Base-by-base conservation (phyloP, 768 basidiomycete genomes). In the Kwoniella heveanensis region DNA sequence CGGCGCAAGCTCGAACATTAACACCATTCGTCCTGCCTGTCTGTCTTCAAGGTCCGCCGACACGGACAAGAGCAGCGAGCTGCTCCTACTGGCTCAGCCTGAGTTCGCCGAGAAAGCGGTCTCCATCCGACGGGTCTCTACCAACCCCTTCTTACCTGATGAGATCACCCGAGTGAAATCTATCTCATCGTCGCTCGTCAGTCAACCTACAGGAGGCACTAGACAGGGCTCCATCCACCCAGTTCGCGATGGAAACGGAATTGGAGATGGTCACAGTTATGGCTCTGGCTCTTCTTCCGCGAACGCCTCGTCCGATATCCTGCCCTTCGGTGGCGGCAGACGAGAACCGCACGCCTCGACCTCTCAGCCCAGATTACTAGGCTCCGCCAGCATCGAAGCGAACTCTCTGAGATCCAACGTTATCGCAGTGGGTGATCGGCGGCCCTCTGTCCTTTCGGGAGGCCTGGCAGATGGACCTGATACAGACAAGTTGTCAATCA, bases 101-200 rank as follows among this genome's bases (percentile, higher is more conserved):
- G 59, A 64, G 24, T 70, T 70, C 53, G 55, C 52, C 3, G 66
- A 70, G 3, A 66, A 60, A 25, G n/a, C 48, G 9, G 19, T 70
- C 2, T 39, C 60, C 6, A 59, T 73, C 46, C 57, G 69, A 13
- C 44, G 72, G 5, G 21, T 73, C 3, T 70, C 69, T 12, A 48
- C 37, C 24, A 58, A 63, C 48, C 66, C 66, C 7, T 12, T 44
- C 5, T 21, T 25, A 19, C 54, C 50, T 2, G 71, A 72, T 51
- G n/a, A 27, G 19, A 48, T 59, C 25, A 47, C 59, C 12, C 46
- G 68, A 2, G 57, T 72, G 21, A 72, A 66, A 36, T 69, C 68
- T 0, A 55, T 69, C 36, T 39, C 63, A 17, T 69, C 71, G 1
- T 67, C 63, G 1, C 32, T 72, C 8, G 25, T 25, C 32, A 29